Evolutionary conservation across 2,329 filamentous ascomycete genomes (phyloP), one percentile per base, ranked within the genome.

Genomic region (Ascomycota sp.): DNA sequence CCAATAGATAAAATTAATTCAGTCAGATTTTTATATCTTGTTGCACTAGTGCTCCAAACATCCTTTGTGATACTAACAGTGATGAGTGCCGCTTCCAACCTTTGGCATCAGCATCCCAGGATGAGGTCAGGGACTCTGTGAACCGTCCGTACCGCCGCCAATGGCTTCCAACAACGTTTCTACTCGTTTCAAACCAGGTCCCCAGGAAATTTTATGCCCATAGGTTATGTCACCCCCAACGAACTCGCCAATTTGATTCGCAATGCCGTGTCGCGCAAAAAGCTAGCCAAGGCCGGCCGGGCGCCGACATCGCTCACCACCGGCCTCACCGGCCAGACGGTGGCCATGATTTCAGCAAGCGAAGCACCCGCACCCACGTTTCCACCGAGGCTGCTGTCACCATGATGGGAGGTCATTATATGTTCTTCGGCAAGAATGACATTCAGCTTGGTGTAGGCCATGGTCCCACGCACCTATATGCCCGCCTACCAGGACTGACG

Each of bases 291-390:
- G 51, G 67, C 70, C 13, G 69, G 70, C 27, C 40, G 41, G 27
- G 36, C 43, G 12, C 69, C 76, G 3, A 50, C 57, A 30, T 56
- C 61, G 26, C 57, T 91, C 32, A 57, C 64, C 31, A 62, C 64
- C 25, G 59, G 68, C 8, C 57, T 98, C 37, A 55, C 66, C 1
- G 79, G 81, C 30, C 72, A 81, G 52, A 85, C 83, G 0, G 69
- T 98, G 21, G 86, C 89, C 40, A 77, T 98, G 73, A 81, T 91
- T 64, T 98, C 62, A 91, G 68, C 64, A 98, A 98, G 59, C 74
- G 85, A 40, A 91, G 79, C 43, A 98, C 89, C 9, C 71, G 89
- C 35, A 98, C 89, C 9, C 74, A 89, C 36, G 75, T 98, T 21
- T 93, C 83, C 2, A 94, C 85, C 2, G 89, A 98, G 59, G 77